Base-by-base conservation (phyloP, 495 filamentous ascomycete species). In the Jackrogersella multiformis region DNA sequence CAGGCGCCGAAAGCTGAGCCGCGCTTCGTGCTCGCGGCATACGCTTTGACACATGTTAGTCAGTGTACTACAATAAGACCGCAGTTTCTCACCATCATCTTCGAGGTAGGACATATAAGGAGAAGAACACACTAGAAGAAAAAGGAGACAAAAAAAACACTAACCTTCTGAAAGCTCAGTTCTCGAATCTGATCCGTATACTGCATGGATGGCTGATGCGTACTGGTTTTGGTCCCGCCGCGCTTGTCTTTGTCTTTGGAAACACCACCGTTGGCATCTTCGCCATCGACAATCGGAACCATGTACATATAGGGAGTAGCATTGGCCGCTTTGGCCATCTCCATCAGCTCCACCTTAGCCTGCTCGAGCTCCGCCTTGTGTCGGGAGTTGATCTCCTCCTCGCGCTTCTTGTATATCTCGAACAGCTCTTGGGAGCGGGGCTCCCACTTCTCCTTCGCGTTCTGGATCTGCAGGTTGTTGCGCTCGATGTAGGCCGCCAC, bases 401-500 rank as follows among this genome's bases (percentile, higher is more conserved):
- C 26, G 26, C 26, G 26, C 7, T 7, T 3, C 7, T 7, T 3
- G 7, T 30, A 7, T 3, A 4, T 30, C 26, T 3, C 26, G 4
- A 4, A 7, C 3, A 30, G 26, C 26, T 30, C 26, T 4, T 7
- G 26, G 26, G 26, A 3, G 26, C 26, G 26, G 4, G 26, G 21
- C 10, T 26, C 21, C 21, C 21, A 46, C 18, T 26, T 26, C 21
- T 15, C 7, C 6, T 13, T 24, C 2, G 42, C 42, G 8, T 23
- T 21, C 12, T 46, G 8, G 9, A 46, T 26, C 0, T 1, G 21
- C 21, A 38, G 2, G 20, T 46, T 36, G 10, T 60, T 13, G 15
- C 42, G 49, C 15, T 48, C 39, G 32, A 60, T 39, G 18, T 66
- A 66, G 8, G 48, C 56, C 3, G 28, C 49, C 0, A 60, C 28